Conservation (phyloP, 352 stramenopile species). For the Phytophthora megakarya region DNA sequence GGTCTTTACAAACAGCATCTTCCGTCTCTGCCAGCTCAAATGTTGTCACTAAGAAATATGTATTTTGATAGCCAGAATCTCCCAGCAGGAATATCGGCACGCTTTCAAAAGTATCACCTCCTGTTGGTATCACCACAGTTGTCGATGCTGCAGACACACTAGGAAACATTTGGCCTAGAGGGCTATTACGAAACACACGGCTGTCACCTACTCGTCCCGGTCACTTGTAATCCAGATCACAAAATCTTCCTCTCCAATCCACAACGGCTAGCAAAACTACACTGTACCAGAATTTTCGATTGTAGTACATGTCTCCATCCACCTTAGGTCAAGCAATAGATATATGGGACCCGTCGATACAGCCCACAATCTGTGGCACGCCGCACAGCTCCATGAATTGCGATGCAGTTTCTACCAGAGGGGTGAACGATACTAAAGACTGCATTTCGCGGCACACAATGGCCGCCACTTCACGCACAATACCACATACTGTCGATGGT, state of each 20-base stretch:
- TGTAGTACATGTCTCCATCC: slow-evolving; percentile 10
- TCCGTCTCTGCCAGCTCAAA: background rate
- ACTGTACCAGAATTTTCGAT: slow-evolving; percentile 6
- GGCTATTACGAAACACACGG: slow-evolving; percentile 4
- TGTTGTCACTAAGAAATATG: background rate
- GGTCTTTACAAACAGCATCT: background rate
- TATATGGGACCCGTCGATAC: slow-evolving; percentile 9
- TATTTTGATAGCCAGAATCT: slow-evolving; percentile 7
- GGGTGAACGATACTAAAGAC: background rate
- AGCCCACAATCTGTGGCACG: slow-evolving; percentile 12
- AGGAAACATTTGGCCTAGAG: background rate
- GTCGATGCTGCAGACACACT: background rate
- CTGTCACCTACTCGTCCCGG: slow-evolving; percentile 1
- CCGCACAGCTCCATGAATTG: slow-evolving; percentile 1
- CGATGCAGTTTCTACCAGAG: background rate
- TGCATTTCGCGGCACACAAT: too few species aligned
- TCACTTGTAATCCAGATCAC: slow-evolving; percentile 8
- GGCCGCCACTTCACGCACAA: too few species aligned
- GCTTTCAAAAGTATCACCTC: background rate
- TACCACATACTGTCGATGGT: too few species aligned
- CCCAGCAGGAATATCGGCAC: background rate
- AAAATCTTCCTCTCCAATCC: slow-evolving; percentile 4
- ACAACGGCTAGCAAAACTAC: background rate
- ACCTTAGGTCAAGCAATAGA: background rate
- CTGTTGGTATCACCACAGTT: background rate